phyloP scores from a whole-genome alignment of 2,329 filamentous ascomycete genomes.

The Aspergillus sp. region DNA sequence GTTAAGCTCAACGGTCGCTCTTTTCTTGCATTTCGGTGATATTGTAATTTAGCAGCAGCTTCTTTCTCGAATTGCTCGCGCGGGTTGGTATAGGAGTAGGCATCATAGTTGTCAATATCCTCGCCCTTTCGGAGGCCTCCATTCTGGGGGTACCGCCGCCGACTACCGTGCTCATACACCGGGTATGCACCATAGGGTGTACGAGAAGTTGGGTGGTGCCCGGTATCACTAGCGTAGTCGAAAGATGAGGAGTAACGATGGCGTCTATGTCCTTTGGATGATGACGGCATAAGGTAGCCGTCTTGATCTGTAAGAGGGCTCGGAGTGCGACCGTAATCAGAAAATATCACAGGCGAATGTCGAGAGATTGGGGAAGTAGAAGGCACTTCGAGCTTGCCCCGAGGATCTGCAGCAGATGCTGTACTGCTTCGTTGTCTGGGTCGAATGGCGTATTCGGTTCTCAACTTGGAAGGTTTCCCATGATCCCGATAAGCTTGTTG shows the following conservation, averaged over 20 bases:
- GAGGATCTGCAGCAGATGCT: conserved; percentile 27
- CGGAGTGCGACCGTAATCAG: conserved; percentile 29
- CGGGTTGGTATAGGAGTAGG: conserved; percentile 49
- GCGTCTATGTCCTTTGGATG: conserved; percentile 26
- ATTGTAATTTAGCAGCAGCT: conserved; percentile 37
- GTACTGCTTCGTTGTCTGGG: conserved; percentile 39
- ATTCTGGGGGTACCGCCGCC: conserved; percentile 29
- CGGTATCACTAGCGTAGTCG: conserved; percentile 39
- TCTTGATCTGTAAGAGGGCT: conserved; percentile 35
- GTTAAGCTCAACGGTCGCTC: conserved; percentile 42
- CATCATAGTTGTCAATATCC: conserved; percentile 42
- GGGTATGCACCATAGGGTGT: conserved; percentile 26
- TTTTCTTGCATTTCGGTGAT: conserved; percentile 24
- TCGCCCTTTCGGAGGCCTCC: conserved; percentile 32
- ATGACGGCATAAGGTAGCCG: conserved; percentile 36
- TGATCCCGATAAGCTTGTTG: conserved; percentile 33
- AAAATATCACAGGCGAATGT: conserved; percentile 28
- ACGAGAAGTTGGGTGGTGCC: conserved; percentile 25
- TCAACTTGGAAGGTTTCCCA: conserved; percentile 30
- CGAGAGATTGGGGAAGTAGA: conserved; percentile 19
- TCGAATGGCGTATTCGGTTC: conserved; percentile 40
- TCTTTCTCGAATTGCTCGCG: conserved; percentile 49
- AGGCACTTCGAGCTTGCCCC: conserved; percentile 29
- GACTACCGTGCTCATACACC: conserved; percentile 23
- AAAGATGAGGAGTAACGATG: conserved; percentile 35